A percentile compares a stretch with the other conserved stretches of the same genome.
Evolutionary conservation across 345 rosid genomes (phyloP).

Genomic region (Citrus reticulata): DNA sequence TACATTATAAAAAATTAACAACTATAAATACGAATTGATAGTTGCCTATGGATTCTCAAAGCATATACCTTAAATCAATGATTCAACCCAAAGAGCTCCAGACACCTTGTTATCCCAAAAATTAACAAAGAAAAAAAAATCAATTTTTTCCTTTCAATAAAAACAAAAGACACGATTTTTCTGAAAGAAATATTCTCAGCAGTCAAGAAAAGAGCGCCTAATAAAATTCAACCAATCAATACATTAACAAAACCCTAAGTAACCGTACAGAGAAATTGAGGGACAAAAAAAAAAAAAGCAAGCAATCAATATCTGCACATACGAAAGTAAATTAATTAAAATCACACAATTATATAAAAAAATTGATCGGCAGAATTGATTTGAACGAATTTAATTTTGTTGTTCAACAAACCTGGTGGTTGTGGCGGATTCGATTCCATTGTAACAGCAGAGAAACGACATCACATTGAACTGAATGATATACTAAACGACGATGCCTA

Average conservation of each 20-base stretch:
- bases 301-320: background rate
- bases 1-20: background rate
- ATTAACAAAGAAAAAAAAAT: background rate
- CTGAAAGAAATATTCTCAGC: background rate
- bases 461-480: background rate
- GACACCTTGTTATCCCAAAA: background rate
- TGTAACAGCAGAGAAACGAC: background rate
- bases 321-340: background rate
- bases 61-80: background rate
- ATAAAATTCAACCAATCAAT: background rate
- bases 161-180: background rate
- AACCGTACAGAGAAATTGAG: background rate
- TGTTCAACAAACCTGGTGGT: background rate
- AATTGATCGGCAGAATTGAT: background rate
- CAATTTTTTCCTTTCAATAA: background rate
- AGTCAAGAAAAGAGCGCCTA: background rate
- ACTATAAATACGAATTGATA: background rate
- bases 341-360: background rate
- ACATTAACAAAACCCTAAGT: background rate
- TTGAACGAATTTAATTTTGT: background rate
- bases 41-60: background rate
- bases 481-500: background rate
- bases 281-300: background rate
- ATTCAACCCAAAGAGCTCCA: background rate
- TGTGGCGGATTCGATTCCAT: conserved; percentile 5